These are phyloP conservation scores for Fraxinus nigra DNA, from an alignment of 305 asterid genomes.

Conservation along the genomic window DNA sequence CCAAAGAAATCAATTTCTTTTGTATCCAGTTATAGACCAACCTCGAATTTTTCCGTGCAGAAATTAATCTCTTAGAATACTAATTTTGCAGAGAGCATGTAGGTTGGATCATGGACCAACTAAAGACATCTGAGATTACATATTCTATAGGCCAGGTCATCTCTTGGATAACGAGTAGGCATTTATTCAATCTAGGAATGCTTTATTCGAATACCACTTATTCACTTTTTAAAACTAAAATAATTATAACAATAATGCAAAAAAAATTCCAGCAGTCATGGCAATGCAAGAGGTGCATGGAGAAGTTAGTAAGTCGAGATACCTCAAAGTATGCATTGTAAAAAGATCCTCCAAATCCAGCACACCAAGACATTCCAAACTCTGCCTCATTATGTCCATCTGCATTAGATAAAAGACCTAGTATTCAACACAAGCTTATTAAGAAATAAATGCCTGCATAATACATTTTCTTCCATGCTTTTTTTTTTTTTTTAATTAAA, in stretches of 20 bases:
- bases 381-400: slow-evolving; percentile 98
- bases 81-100: neutral
- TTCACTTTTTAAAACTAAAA: neutral
- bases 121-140: neutral
- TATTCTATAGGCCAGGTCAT: neutral
- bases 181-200: neutral
- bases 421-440: neutral
- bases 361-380: slow-evolving; percentile 99
- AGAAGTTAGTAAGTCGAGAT: neutral
- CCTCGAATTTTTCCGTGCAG: neutral
- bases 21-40: neutral
- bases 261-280: neutral
- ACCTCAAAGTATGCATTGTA: slow-evolving; percentile 90
- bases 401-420: slow-evolving; percentile 14
- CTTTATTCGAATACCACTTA: neutral
- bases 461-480: neutral
- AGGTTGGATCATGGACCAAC: neutral
- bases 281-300: neutral
- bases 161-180: neutral
- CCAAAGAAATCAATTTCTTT: neutral
- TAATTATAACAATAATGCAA: neutral
- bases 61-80: neutral
- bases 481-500: too few relatives aligned
- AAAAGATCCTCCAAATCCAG: slow-evolving; percentile 91
- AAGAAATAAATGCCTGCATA: neutral